Percentiles rank a stretch among this genome's conserved stretches.
Evolutionary conservation across 164 flowering plant species (phyloP).

Genomic region (Buxus sempervirens): DNA sequence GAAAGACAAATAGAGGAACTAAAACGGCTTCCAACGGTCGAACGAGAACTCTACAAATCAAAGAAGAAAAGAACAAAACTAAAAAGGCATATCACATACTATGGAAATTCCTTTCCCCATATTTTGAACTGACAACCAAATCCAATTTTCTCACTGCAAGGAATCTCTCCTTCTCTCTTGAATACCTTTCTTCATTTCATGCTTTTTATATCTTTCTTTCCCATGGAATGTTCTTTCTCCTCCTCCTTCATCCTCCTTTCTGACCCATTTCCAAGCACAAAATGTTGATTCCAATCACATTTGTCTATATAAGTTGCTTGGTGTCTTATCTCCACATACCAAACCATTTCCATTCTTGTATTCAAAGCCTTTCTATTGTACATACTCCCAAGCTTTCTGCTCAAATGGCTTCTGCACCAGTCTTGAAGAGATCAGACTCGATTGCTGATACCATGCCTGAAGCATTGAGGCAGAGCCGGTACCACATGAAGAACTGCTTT

Average conservation of each 20-base stretch:
- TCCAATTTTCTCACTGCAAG: conserved; percentile 1
- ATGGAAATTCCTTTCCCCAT: conserved; percentile 4
- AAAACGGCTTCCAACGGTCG: conserved; percentile 5
- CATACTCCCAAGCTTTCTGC: neutral
- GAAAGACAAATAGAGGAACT: too few species aligned
- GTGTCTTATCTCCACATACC: neutral
- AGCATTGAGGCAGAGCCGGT: conserved; percentile 66
- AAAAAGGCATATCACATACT: neutral
- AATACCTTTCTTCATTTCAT: conserved; percentile 48
- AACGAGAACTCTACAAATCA: conserved; percentile 4
- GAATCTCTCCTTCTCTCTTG: conserved; percentile 1
- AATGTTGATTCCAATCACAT: conserved; percentile 1
- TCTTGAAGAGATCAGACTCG: conserved; percentile 51
- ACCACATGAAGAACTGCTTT: conserved; percentile 77
- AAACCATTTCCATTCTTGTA: neutral
- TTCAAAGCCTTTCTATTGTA: neutral
- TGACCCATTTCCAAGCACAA: conserved; percentile 9
- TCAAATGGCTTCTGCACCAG: conserved; percentile 42
- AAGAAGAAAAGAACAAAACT: conserved; percentile 20
- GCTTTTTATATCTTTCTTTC: conserved; percentile 16
- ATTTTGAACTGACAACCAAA: neutral
- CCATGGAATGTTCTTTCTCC: conserved; percentile 34
- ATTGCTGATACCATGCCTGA: conserved; percentile 81
- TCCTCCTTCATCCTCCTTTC: conserved; percentile 6
- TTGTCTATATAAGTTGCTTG: conserved; percentile 15